phyloP scores from a whole-genome alignment of 2,329 filamentous ascomycete species.

The Apiospora rasikravindrae region DNA sequence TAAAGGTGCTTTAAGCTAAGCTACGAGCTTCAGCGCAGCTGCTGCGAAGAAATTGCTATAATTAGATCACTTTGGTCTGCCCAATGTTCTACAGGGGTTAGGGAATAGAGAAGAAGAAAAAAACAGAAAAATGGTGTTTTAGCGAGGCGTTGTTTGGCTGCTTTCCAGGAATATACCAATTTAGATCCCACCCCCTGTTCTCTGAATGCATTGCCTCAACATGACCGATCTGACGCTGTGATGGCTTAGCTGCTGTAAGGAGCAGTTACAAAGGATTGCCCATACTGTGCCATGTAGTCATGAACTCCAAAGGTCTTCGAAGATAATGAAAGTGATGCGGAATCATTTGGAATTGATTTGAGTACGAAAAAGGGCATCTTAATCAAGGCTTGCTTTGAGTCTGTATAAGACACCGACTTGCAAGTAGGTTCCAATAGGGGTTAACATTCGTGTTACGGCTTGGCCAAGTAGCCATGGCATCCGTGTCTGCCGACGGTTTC shows the following conservation, averaged over 20 bases:
- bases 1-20: conserved; percentile 35
- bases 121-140: conserved; percentile 16
- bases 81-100: background rate
- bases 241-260: background rate
- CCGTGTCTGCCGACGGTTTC: too few species aligned
- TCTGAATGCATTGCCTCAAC: background rate
- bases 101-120: conserved; percentile 9
- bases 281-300: background rate
- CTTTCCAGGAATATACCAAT: conserved; percentile 21
- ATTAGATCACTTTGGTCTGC: background rate
- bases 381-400: too few species aligned
- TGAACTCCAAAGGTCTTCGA: background rate
- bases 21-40: background rate
- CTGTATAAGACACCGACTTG: too few species aligned
- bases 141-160: conserved; percentile 21
- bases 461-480: too few species aligned
- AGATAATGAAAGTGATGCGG: too few species aligned
- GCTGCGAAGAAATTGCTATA: background rate
- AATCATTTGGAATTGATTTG: too few species aligned
- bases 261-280: background rate
- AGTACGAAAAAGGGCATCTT: too few species aligned
- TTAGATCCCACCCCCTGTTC: background rate
- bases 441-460: too few species aligned
- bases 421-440: too few species aligned
- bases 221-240: background rate